Conservation (phyloP, 352 stramenopile species). For the Phytophthora ohioensis region DNA sequence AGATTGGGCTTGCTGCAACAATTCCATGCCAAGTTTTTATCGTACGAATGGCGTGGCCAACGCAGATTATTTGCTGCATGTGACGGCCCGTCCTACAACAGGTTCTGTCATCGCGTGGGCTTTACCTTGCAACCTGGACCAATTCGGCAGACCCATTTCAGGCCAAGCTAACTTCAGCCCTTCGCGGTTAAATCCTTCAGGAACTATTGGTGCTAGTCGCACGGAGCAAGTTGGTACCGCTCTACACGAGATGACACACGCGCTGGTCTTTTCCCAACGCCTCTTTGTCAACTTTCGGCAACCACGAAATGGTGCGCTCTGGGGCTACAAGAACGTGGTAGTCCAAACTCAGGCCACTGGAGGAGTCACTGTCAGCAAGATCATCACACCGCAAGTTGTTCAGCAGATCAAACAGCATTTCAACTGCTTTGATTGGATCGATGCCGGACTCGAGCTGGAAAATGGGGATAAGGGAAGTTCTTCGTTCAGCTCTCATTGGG, state of each 20-base stretch:
- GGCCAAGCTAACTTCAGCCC: conserved; percentile 87
- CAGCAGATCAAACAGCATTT: conserved; percentile 77
- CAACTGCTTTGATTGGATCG: conserved; percentile 74
- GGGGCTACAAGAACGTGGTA: conserved; percentile 78
- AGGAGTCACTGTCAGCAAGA: conserved; percentile 73
- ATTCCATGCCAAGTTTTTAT: conserved; percentile 58
- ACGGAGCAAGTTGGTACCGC: conserved; percentile 76
- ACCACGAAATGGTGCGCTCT: conserved; percentile 61
- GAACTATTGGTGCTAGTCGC: conserved; percentile 46
- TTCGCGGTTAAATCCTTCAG: conserved; percentile 55
- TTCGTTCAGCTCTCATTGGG: conserved; percentile 80
- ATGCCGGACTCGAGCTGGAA: conserved; percentile 75
- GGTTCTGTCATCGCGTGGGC: conserved; percentile 82
- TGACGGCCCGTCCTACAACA: conserved; percentile 76
- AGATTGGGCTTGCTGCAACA: conserved; percentile 75
- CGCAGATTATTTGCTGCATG: conserved; percentile 82
- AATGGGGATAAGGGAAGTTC: conserved; percentile 71
- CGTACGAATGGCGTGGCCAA: conserved; percentile 60
- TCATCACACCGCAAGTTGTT: conserved; percentile 77
- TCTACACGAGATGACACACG: conserved; percentile 86
- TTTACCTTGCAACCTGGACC: conserved; percentile 82
- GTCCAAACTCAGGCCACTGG: conserved; percentile 49
- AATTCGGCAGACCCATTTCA: conserved; percentile 79
- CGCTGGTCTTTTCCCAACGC: conserved; percentile 76
- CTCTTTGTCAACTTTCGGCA: conserved; percentile 72